Conservation (phyloP, 805 yeast species). For the Candida parachauliodes region DNA sequence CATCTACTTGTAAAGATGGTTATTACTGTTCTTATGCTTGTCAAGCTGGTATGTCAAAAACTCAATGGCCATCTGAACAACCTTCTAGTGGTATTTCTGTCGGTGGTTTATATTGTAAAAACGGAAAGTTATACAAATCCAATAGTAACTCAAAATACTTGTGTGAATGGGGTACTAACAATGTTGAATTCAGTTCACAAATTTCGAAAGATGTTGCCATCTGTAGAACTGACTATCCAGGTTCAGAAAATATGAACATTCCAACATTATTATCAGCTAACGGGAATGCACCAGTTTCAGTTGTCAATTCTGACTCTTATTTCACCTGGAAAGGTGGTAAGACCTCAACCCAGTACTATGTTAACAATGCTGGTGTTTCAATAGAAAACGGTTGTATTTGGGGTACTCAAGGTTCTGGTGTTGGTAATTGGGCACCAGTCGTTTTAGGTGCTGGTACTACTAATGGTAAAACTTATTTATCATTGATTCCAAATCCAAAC, state of each 20-base stretch:
- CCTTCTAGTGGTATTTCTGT: constrained; percentile 87
- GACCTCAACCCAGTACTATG: constrained; percentile 96
- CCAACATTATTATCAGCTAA: constrained; percentile 85
- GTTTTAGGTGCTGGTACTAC: constrained; percentile 90
- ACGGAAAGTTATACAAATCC: constrained; percentile 80
- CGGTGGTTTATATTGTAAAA: constrained; percentile 87
- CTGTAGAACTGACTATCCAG: constrained; percentile 99
- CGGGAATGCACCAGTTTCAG: constrained; percentile 60
- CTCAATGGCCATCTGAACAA: constrained; percentile 92
- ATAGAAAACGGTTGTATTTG: constrained; percentile 90
- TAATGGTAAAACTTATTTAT: constrained; percentile 66
- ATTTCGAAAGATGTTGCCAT: constrained; percentile 69
- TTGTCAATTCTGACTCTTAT: constrained; percentile 74
- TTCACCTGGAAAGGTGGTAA: constrained; percentile 75
- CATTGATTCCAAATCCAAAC: constrained; percentile 95
- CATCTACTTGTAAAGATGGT: constrained; percentile 79
- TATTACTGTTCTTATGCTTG: constrained; percentile 96
- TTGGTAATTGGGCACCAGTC: constrained; percentile 98
- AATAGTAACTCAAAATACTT: constrained; percentile 60
- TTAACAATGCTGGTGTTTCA: constrained; percentile 92
- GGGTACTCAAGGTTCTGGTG: constrained; percentile 75
- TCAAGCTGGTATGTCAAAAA: constrained; percentile 98
- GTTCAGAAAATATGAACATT: constrained; percentile 96
- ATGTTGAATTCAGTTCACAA: constrained; percentile 67
- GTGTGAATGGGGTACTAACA: constrained; percentile 81